Evolutionary conservation across 1,284 basidiomycete species (phyloP).

Genomic region (Malassezia furfur): DNA sequence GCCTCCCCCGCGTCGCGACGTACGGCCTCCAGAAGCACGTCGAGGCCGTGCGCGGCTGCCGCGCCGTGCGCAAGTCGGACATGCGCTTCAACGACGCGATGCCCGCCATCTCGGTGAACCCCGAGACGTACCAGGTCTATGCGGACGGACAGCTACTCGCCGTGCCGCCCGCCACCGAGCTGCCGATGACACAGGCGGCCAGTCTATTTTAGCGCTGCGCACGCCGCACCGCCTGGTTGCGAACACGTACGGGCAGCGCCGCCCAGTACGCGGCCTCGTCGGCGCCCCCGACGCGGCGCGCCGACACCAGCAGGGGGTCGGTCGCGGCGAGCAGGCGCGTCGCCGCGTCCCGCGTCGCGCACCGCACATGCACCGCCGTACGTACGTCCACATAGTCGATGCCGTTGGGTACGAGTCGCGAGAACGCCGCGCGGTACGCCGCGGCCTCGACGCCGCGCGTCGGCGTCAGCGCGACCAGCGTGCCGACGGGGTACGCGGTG

Average conservation of each 20-base stretch:
- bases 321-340: background rate
- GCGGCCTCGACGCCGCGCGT: background rate
- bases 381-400: constrained; percentile 13
- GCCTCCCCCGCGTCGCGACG: constrained; percentile 57
- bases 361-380: constrained; percentile 1
- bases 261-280: constrained; percentile 10
- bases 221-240: constrained; percentile 7
- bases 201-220: constrained; percentile 8
- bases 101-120: constrained; percentile 78
- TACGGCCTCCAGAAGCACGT: constrained; percentile 69
- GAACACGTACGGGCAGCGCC: constrained; percentile 7
- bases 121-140: constrained; percentile 57
- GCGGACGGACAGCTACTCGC: constrained; percentile 31
- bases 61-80: constrained; percentile 68
- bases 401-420: background rate
- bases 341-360: constrained; percentile 1
- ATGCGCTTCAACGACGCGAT: constrained; percentile 85
- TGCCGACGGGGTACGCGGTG: background rate
- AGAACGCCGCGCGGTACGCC: constrained; percentile 4
- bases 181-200: constrained; percentile 31
- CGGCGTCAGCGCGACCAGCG: constrained; percentile 1
- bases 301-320: no score
- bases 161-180: constrained; percentile 29
- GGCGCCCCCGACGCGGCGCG: background rate
- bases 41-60: constrained; percentile 68